Percentiles rank a stretch among this genome's conserved stretches.
These are phyloP conservation scores for Glaciozyma martinii DNA, from an alignment of 768 basidiomycete species.

Conservation along the genomic window DNA sequence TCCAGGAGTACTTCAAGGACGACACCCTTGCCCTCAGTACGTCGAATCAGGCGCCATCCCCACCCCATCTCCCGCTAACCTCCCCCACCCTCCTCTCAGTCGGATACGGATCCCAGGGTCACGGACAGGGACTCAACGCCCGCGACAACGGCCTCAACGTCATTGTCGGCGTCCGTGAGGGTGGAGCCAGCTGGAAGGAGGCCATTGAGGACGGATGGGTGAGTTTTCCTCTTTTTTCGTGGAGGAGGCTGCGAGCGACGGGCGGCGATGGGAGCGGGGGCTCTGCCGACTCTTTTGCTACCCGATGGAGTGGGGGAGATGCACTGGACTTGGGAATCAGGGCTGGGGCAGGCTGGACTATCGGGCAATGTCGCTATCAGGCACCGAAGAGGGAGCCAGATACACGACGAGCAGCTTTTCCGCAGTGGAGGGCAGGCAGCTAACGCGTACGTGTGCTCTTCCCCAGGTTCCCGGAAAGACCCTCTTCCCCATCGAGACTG, in stretches of 20 bases:
- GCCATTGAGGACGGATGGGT: slow-evolving; percentile 95
- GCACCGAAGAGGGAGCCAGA: background rate
- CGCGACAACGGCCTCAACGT: slow-evolving; percentile 98
- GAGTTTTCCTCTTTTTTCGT: slow-evolving; percentile 32
- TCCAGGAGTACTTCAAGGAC: slow-evolving; percentile 99
- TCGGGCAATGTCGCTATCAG: no score
- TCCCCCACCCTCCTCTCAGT: background rate
- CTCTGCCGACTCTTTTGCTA: background rate
- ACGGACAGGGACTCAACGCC: slow-evolving; percentile 96
- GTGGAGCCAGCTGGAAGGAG: slow-evolving; percentile 92
- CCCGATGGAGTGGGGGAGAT: no score
- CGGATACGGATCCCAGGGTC: slow-evolving; percentile 88
- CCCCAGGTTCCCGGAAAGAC: slow-evolving; percentile 84
- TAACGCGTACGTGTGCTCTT: slow-evolving; percentile 1
- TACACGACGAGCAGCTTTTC: background rate
- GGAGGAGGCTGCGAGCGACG: background rate
- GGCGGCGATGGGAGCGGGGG: background rate
- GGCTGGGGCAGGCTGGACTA: no score
- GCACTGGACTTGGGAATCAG: no score
- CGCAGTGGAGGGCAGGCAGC: background rate
- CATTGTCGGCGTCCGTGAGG: slow-evolving; percentile 94
- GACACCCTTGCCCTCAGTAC: slow-evolving; percentile 92
- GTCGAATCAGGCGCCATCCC: no score
- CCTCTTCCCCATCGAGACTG: slow-evolving; percentile 96
- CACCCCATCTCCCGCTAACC: background rate